Base-by-base conservation (phyloP, 2,329 filamentous ascomycete species). In the Talaromyces sp. region DNA sequence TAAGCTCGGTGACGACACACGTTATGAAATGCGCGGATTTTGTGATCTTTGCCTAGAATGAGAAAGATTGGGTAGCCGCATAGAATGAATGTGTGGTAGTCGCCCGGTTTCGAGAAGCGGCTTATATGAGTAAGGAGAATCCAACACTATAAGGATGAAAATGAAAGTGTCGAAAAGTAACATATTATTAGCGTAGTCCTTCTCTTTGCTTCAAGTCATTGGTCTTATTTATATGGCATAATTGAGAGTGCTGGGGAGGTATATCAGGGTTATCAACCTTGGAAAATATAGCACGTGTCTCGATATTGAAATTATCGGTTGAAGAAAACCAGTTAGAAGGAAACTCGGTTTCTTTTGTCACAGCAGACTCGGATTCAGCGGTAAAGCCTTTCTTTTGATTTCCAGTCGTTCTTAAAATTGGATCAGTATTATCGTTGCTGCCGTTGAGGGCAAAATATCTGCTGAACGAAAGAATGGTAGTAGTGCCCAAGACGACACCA, bases 1-100 rank as follows among this genome's bases (percentile, higher is more conserved):
- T 84, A 89, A 25, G 86, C 86, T 6, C 86, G 80, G 72, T 88
- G 86, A 1, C 86, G 78, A 74, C 87, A 88, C 40, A 88, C 79
- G 70, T 89, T 88, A 76, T 88, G 86, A 72, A 88, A 88, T 17
- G 81, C 86, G 65, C 85, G 82, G 72, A 88, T 82, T 10, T 79
- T 78, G 17, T 79, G 77, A 25, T 83, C 78, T 60, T 84, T 82
- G 65, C 86, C 84, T 15, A 76, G 74, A 64, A 81, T 79, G 27
- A 88, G 73, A 69, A 88, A 78, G 69, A 88, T 82, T 11, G 86
- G 80, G 71, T 83, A 87, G n/a, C 82, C 84, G 15, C 85, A 84
- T 1, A 86, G 73, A 13, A 83, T 79, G 67, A 82, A 88, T 22
- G 82, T 81, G 31, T 87, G 78, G 75, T 84, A 89, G 71, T 88